A percentile compares a stretch with the other conserved stretches of the same genome.
phyloP scores from a whole-genome alignment of 352 stramenopile species.

The Phytophthora tubulina region DNA sequence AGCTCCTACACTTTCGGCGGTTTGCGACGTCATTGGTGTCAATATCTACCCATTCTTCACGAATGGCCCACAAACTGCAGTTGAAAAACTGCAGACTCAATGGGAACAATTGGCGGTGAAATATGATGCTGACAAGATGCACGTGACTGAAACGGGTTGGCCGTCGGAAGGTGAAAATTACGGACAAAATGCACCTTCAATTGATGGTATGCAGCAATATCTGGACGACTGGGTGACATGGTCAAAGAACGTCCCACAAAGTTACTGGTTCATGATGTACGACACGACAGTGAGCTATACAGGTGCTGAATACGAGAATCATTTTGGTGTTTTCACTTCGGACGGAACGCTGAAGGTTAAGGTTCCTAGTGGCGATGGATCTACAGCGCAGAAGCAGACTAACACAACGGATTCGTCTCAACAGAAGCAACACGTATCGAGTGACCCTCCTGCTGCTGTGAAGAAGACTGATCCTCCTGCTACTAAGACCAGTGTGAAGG shows the following conservation, averaged over 20 bases:
- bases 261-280: slow-evolving; percentile 82
- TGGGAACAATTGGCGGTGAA: slow-evolving; percentile 58
- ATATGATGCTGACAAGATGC: slow-evolving; percentile 54
- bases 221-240: slow-evolving; percentile 59
- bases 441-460: slow-evolving; percentile 11
- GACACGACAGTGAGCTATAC: slow-evolving; percentile 63
- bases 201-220: slow-evolving; percentile 53
- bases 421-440: slow-evolving; percentile 12
- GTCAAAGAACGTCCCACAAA: slow-evolving; percentile 41
- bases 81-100: slow-evolving; percentile 68
- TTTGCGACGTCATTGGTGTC: slow-evolving; percentile 47
- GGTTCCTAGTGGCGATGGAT: slow-evolving; percentile 38
- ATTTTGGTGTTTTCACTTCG: slow-evolving; percentile 64
- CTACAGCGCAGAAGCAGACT: slow-evolving; percentile 9
- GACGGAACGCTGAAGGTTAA: slow-evolving; percentile 51
- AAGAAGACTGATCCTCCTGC: not conserved
- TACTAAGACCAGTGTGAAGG: not conserved
- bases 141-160: slow-evolving; percentile 75
- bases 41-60: slow-evolving; percentile 90
- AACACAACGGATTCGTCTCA: slow-evolving; percentile 26
- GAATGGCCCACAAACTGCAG: slow-evolving; percentile 39
- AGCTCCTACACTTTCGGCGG: slow-evolving; percentile 40
- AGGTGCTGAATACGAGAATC: slow-evolving; percentile 60
- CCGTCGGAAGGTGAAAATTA: slow-evolving; percentile 51
- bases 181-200: slow-evolving; percentile 46